Base-by-base conservation (phyloP, 306 rosid genomes). In the Dalbergia cultrata region DNA sequence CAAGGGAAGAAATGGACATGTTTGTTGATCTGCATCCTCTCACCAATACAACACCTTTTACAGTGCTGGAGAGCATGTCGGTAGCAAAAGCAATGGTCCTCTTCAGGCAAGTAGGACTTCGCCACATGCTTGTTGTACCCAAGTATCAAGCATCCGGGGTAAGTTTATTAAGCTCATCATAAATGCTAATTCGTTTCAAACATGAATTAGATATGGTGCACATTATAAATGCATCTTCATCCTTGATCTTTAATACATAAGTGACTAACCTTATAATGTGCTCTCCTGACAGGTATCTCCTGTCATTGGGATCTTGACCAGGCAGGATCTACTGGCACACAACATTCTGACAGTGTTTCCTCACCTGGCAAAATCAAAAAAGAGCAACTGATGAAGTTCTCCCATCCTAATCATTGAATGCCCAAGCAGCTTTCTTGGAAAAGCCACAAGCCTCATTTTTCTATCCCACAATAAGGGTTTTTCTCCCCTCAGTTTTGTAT, bases 31-130 rank as follows among this genome's bases (percentile, higher is more conserved):
- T 94, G 31, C 96, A 88, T 83, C 98, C 97, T 76, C 90, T 94
- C 74, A 88, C 93, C 44, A 94, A 94, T 65, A 90, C 93, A 6
- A 94, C 94, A 21, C 98, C 98, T 12, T 86, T 70, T 9, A 94
- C 97, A 7, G 96, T 90, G 31, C 6, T 90, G 7, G 97, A 92
- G 78, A 89, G 84, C 74, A 87, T 89, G 80, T 90, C 97, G 1
- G 90, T 88, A 16, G 97, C 97, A 37, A 94, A 92, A 87, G 98
- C 97, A 41, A 58, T 89, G 93, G 84, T 94, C 17, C 96, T 94
- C 66, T 94, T 94, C 89, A 81, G 97, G 79, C 88, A 87, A 81
- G 83, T 94, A 50, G 97, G 93, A 60, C 93, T 94, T 12, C 96
- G 98, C 56, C 98, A 94, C 82, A 61, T 94, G 90, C 92, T 94